These are phyloP conservation scores for Debaryomyces fabryi DNA, from an alignment of 1,139 yeast genomes.

Conservation along the genomic window DNA sequence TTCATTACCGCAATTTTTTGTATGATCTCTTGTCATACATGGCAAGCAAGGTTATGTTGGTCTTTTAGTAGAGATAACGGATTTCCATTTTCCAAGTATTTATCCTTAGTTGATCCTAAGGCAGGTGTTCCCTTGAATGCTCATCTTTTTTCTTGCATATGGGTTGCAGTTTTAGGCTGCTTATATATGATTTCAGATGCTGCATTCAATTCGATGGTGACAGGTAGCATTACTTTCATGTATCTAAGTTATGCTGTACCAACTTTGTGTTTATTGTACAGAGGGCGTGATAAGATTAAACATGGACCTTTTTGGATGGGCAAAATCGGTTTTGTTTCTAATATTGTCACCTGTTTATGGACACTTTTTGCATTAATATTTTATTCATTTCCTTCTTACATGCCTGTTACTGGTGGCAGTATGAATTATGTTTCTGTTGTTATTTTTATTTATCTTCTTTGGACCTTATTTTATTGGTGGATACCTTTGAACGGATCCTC, in stretches of 20 bases:
- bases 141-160: slow-evolving; percentile 42
- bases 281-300: slow-evolving; percentile 60
- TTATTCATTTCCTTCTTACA: slow-evolving; percentile 66
- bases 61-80: slow-evolving; percentile 74
- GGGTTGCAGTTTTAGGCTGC: slow-evolving; percentile 43
- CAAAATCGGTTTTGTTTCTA: slow-evolving; percentile 56
- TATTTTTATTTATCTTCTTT: slow-evolving; percentile 56
- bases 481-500: slow-evolving; percentile 45
- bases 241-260: slow-evolving; percentile 46
- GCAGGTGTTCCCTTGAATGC: slow-evolving; percentile 49
- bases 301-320: slow-evolving; percentile 72
- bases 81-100: slow-evolving; percentile 45
- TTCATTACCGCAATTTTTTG: slow-evolving; percentile 44
- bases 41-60: slow-evolving; percentile 73
- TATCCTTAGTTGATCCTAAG: slow-evolving; percentile 44
- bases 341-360: slow-evolving; percentile 60
- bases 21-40: slow-evolving; percentile 45
- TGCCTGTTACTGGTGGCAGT: slow-evolving; percentile 62
- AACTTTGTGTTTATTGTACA: slow-evolving; percentile 51
- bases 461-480: slow-evolving; percentile 61
- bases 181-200: slow-evolving; percentile 45
- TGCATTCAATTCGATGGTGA: slow-evolving; percentile 50
- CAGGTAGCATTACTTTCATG: slow-evolving; percentile 48
- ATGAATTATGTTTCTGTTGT: slow-evolving; percentile 78
- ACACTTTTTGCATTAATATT: slow-evolving; percentile 61